phyloP scores from a whole-genome alignment of 345 rosid species.

The Salix koriyanagi region DNA sequence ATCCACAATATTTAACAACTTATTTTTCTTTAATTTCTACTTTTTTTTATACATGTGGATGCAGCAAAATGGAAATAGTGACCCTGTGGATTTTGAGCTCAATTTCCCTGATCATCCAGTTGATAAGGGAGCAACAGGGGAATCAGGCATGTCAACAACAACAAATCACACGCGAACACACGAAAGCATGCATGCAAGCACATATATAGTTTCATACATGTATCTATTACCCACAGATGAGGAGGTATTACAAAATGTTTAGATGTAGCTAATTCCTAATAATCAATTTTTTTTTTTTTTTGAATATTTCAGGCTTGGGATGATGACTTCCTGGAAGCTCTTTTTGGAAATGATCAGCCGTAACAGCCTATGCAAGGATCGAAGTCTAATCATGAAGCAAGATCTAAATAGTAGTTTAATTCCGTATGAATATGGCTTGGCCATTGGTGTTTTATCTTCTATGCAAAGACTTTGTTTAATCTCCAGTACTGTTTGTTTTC shows the following conservation, averaged over 20 bases:
- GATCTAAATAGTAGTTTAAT: not conserved
- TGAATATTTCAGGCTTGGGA: constrained; percentile 15
- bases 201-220: too few relatives aligned
- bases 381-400: not conserved
- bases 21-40: not conserved
- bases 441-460: not conserved
- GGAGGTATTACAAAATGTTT: too few relatives aligned
- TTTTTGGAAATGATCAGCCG: not conserved
- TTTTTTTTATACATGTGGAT: not conserved
- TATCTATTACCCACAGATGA: too few relatives aligned
- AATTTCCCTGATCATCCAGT: not conserved
- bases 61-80: not conserved
- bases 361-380: not conserved
- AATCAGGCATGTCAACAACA: constrained; percentile 3
- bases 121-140: not conserved
- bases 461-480: not conserved
- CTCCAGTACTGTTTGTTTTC: not conserved
- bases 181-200: too few relatives aligned
- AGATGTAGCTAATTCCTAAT: not conserved
- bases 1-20: not conserved
- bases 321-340: constrained; percentile 19
- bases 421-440: not conserved
- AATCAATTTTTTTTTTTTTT: not conserved
- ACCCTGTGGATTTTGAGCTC: not conserved
- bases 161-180: not conserved